Percentiles rank a stretch among this genome's conserved stretches.
phyloP scores from a whole-genome alignment of 1,284 basidiomycete genomes.

The Coniferiporia weirii region DNA sequence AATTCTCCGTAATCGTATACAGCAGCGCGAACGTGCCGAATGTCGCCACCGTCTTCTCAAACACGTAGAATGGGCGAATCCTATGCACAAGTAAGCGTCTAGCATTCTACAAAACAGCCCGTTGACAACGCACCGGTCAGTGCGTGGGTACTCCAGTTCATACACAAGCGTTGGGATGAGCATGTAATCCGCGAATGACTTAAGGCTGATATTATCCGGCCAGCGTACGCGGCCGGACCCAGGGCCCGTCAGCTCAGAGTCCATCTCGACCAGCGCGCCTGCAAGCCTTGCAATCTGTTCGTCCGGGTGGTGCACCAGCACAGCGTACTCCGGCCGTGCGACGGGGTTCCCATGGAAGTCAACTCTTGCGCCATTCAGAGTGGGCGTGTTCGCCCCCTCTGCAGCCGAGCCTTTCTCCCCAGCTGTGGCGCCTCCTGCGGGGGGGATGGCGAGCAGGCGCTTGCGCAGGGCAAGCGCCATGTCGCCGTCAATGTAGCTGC shows the following conservation, averaged over 20 bases:
- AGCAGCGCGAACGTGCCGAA: constrained; percentile 94
- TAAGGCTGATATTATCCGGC: constrained; percentile 82
- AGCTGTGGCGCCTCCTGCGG: constrained; percentile 24
- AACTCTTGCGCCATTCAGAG: neutral
- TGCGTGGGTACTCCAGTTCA: constrained; percentile 93
- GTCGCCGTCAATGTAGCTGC: constrained; percentile 46
- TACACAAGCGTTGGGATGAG: constrained; percentile 93
- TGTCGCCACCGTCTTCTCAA: constrained; percentile 93
- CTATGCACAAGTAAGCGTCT: constrained; percentile 32
- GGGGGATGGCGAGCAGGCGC: constrained; percentile 38
- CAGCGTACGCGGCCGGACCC: constrained; percentile 68
- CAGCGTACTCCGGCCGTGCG: constrained; percentile 37
- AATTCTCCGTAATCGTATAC: constrained; percentile 89
- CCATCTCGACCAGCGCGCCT: constrained; percentile 70
- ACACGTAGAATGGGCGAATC: constrained; percentile 85
- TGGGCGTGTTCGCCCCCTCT: neutral
- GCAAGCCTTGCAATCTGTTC: constrained; percentile 66
- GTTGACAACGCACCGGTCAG: constrained; percentile 54
- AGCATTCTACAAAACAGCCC: neutral
- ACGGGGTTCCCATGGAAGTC: constrained; percentile 11
- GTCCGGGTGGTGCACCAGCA: constrained; percentile 73
- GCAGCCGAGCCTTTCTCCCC: neutral
- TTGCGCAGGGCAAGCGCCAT: constrained; percentile 49
- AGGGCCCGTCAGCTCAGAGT: constrained; percentile 70
- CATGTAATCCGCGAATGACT: constrained; percentile 86